Percentiles rank a stretch among this genome's conserved stretches.
Conservation (phyloP, 2,329 filamentous ascomycete genomes). For the Didymosphaeria variabile region DNA sequence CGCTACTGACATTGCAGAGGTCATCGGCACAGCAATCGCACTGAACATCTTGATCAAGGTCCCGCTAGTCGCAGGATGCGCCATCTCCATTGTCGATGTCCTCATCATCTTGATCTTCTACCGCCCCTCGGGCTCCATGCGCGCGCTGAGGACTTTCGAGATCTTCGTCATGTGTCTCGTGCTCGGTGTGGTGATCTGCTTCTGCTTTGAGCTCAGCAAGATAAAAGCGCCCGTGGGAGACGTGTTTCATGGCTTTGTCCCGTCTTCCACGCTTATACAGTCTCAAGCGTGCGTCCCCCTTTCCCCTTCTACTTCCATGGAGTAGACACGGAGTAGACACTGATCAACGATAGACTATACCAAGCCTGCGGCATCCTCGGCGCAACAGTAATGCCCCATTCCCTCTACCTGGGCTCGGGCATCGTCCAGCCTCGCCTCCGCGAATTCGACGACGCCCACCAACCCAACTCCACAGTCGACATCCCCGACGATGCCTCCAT, state of each 20-base stretch:
- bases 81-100: constrained; percentile 65
- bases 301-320: no score
- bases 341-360: constrained; percentile 56
- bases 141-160: constrained; percentile 62
- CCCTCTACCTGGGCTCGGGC: constrained; percentile 65
- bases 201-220: constrained; percentile 65
- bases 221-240: constrained; percentile 61
- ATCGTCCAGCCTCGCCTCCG: constrained; percentile 62
- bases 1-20: constrained; percentile 67
- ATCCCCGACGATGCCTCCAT: constrained; percentile 30
- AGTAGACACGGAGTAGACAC: constrained; percentile 20
- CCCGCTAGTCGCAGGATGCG: constrained; percentile 64
- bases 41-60: constrained; percentile 64
- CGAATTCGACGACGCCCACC: constrained; percentile 42
- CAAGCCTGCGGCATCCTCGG: constrained; percentile 78
- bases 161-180: constrained; percentile 64
- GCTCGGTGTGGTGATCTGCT: constrained; percentile 65
- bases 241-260: constrained; percentile 65
- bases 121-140: constrained; percentile 61
- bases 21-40: constrained; percentile 66
- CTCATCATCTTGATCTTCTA: constrained; percentile 66
- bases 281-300: constrained; percentile 56
- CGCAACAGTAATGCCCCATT: constrained; percentile 74
- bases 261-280: constrained; percentile 61
- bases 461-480: constrained; percentile 18